Base-by-base conservation (phyloP, 2,329 filamentous ascomycete species). In the Cadophora malorum region DNA sequence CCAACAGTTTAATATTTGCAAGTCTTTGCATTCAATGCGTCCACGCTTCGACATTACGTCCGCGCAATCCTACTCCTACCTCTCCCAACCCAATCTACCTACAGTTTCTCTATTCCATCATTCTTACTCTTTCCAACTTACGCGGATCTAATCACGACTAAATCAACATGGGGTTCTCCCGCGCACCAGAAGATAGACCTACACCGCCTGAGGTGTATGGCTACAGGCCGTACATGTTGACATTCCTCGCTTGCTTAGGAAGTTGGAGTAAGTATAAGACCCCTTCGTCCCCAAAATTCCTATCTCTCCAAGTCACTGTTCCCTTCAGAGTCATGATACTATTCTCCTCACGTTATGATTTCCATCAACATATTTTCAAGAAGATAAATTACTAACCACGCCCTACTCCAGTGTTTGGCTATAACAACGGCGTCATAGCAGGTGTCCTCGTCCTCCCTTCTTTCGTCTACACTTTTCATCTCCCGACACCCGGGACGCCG, bases 181-280 rank as follows among this genome's bases (percentile, higher is more conserved):
- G 71, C 41, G 72, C 71, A n/a, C 31, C 64, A 45, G 73, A 73
- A 69, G 74, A 75, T 62, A 70, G 74, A n/a, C 72, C 74, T 50
- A 75, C 74, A 4, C 73, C 73, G 19, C 55, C 68, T 45, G 70
- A 69, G 50, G 68, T 75, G 47, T 75, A 76, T 69, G 75, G 75
- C 38, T 56, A 58, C 4, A 69, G 73, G 21, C 67, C 74, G 23
- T 75, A 76, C 38, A 47, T 71, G 47, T 69, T 74, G n/a, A 68
- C 72, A 4, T 67, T 74, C 56, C 64, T 67, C 28, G 47, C 63
- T 52, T 74, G 71, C 68, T 63, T 71, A 10, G 72, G 64, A 1
- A 66, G 21, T 10, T 66, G 70, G 69, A 59, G 55, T 59, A 21
- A 6, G 55, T 38, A 21, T 8, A 59, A 9, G 2, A 23, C 5